These are phyloP conservation scores for Cutaneotrichosporon sp. DNA, from an alignment of 1,284 basidiomycete species.

Conservation along the genomic window DNA sequence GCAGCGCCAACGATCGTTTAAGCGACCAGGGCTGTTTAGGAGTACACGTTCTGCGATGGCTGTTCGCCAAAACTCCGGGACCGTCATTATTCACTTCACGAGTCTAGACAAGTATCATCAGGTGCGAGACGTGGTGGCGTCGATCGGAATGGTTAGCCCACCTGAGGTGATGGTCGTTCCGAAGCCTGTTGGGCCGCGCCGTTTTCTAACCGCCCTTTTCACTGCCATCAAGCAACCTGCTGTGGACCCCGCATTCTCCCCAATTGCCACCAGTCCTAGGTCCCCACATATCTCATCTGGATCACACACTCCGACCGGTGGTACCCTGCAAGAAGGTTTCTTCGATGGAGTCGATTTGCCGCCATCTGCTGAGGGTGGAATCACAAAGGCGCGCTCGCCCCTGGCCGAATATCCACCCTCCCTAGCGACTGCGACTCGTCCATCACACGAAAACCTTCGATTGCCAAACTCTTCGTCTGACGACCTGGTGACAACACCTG, in stretches of 20 bases:
- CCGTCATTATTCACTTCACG: constrained; percentile 80
- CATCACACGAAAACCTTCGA: neutral
- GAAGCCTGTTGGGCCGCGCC: constrained; percentile 86
- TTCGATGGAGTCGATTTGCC: constrained; percentile 32
- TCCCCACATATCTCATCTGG: constrained; percentile 53
- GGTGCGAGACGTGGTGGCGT: constrained; percentile 75
- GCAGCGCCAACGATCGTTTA: constrained; percentile 4
- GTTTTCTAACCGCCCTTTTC: constrained; percentile 81
- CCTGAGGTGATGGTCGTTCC: constrained; percentile 91
- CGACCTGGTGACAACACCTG: constrained; percentile 57
- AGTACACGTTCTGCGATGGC: constrained; percentile 52
- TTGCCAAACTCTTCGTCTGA: constrained; percentile 58
- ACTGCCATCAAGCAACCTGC: constrained; percentile 75
- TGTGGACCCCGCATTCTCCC: constrained; percentile 81
- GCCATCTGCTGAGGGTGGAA: neutral
- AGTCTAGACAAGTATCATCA: constrained; percentile 79
- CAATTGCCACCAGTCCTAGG: constrained; percentile 84
- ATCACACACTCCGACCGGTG: constrained; percentile 27
- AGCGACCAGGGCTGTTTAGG: constrained; percentile 37
- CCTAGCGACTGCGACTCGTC: constrained; percentile 18
- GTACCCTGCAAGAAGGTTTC: constrained; percentile 25
- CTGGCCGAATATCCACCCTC: constrained; percentile 30
- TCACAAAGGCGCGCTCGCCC: constrained; percentile 28
- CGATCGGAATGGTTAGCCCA: constrained; percentile 34
- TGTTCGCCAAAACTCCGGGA: constrained; percentile 53